phyloP scores from a whole-genome alignment of 2,329 filamentous ascomycete genomes.

The Nemania diffusa region DNA sequence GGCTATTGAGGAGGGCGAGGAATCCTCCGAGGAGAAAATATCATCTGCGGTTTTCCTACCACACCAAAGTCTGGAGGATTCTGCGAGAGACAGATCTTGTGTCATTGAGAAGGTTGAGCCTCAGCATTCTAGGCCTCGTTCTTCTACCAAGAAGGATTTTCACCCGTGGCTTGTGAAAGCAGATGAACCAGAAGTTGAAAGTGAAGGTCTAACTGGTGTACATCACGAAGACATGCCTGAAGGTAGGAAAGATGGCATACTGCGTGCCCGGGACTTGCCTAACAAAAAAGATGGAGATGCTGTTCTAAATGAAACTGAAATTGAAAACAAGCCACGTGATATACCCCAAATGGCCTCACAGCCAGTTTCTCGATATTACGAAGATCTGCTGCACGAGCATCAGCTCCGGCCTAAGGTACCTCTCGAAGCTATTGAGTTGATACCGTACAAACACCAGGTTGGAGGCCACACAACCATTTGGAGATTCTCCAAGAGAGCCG shows the following conservation, averaged over 20 bases:
- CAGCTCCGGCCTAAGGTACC: constrained; percentile 67
- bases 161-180: constrained; percentile 69
- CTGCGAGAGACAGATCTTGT: constrained; percentile 47
- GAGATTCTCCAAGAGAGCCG: constrained; percentile 91
- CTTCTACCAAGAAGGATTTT: constrained; percentile 51
- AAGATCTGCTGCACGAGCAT: constrained; percentile 62
- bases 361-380: constrained; percentile 57
- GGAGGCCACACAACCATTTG: constrained; percentile 97
- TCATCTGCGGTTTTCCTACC: constrained; percentile 87
- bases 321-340: constrained; percentile 48
- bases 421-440: constrained; percentile 91
- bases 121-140: constrained; percentile 47
- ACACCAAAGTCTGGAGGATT: constrained; percentile 68
- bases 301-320: constrained; percentile 57
- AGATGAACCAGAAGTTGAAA: constrained; percentile 59
- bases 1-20: constrained; percentile 61
- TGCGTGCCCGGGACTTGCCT: constrained; percentile 47
- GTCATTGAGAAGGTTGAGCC: constrained; percentile 43
- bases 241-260: constrained; percentile 41
- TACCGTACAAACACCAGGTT: constrained; percentile 97
- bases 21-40: constrained; percentile 84
- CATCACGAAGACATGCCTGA: constrained; percentile 46
- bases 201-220: constrained; percentile 49
- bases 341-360: constrained; percentile 51
- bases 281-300: constrained; percentile 52